Conservation (phyloP, 495 filamentous ascomycete species). For the Staphylotrichum longicolle region DNA sequence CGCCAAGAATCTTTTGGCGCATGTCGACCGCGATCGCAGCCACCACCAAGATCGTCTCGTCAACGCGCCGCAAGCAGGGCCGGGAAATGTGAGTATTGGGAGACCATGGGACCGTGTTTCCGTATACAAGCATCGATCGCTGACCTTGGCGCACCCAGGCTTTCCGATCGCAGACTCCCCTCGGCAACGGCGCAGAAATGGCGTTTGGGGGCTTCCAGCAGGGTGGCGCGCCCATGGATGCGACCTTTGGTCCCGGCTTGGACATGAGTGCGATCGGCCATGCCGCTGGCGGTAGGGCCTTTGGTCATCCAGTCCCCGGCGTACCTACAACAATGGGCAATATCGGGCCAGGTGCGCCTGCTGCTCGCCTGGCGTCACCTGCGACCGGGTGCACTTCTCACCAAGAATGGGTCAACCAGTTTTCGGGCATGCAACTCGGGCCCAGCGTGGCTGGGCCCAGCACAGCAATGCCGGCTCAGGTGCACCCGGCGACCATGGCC, state of each 20-base stretch:
- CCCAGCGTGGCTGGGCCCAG: conserved; percentile 6
- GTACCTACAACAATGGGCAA: conserved; percentile 5
- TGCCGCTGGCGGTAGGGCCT: conserved; percentile 7
- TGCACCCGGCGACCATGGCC: conserved; percentile 12
- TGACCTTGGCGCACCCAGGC: conserved; percentile 21
- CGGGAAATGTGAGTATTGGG: conserved; percentile 21
- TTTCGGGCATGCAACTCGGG: conserved; percentile 29
- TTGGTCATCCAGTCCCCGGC: conserved; percentile 10
- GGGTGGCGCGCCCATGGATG: conserved; percentile 15
- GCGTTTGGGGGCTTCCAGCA: conserved; percentile 30
- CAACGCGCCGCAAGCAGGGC: conserved; percentile 23
- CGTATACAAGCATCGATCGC: neutral
- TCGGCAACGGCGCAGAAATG: conserved; percentile 18
- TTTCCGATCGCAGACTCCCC: conserved; percentile 31
- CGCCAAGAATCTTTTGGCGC: conserved; percentile 79
- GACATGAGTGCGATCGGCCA: conserved; percentile 16
- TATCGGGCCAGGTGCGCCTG: conserved; percentile 11
- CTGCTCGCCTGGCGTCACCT: conserved; percentile 16
- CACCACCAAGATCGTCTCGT: conserved; percentile 75
- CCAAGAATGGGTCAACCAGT: conserved; percentile 33
- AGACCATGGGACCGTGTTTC: no score
- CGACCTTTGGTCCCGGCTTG: conserved; percentile 12
- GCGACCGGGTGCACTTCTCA: conserved; percentile 18
- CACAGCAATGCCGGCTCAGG: conserved; percentile 12
- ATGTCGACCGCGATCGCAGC: conserved; percentile 71